These are phyloP conservation scores for Aspergillus hancockii DNA, from an alignment of 495 filamentous ascomycete genomes.

Conservation along the genomic window DNA sequence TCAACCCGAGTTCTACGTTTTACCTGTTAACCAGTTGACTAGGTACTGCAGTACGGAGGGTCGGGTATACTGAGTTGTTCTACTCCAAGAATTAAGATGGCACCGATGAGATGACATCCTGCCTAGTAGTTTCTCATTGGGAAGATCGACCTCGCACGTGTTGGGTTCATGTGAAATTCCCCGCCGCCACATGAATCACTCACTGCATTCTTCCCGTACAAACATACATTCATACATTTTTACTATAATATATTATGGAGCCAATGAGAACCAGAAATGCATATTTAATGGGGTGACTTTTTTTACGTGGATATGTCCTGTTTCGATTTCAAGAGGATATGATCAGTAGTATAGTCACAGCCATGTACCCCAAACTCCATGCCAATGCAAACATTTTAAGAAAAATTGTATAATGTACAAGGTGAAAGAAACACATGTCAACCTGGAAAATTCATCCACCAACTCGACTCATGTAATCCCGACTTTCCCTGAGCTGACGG, in stretches of 20 bases:
- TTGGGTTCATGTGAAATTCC: constrained; percentile 8
- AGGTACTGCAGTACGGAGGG: no score
- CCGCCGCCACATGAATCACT: neutral
- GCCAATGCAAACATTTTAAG: constrained; percentile 16
- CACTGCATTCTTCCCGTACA: neutral
- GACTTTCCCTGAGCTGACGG: neutral
- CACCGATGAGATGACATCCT: no score
- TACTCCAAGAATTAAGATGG: no score
- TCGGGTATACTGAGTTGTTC: no score
- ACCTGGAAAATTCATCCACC: neutral
- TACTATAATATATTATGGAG: neutral
- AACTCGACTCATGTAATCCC: neutral
- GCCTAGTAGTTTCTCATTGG: no score
- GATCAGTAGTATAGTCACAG: neutral
- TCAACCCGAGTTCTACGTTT: neutral
- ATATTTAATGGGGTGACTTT: no score
- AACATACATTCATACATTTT: no score
- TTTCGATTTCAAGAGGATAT: neutral
- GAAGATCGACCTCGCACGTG: constrained; percentile 1
- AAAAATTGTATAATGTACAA: constrained; percentile 10
- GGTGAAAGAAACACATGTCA: neutral
- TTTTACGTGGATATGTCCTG: neutral
- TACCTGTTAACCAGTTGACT: neutral
- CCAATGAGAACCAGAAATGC: neutral
- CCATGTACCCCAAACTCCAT: constrained; percentile 18